These are phyloP conservation scores for Chlamydomonas applanata DNA, from an alignment of 139 green algal genomes.

Conservation along the genomic window DNA sequence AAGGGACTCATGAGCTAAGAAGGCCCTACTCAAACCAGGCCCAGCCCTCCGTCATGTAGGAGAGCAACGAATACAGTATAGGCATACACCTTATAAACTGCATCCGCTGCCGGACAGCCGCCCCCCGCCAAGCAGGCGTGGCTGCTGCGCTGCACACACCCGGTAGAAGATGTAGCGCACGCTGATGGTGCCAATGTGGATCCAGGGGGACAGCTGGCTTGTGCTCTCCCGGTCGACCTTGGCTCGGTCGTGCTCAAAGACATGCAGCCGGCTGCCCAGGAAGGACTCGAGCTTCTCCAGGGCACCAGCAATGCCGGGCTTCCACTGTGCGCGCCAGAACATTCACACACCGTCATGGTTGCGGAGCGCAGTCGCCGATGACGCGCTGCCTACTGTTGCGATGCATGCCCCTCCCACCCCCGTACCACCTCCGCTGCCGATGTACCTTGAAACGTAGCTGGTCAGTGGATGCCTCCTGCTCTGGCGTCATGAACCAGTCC, in stretches of 20 bases:
- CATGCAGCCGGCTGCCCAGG: constrained; percentile 52
- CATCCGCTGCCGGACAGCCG: too few relatives aligned
- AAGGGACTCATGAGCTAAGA: too few relatives aligned
- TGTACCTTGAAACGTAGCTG: constrained; percentile 69
- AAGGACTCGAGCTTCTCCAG: constrained; percentile 69
- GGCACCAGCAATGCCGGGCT: constrained; percentile 62
- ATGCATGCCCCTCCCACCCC: not conserved
- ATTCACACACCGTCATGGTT: not conserved
- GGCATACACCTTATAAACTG: too few relatives aligned
- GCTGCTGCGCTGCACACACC: too few relatives aligned
- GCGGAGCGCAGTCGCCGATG: not conserved
- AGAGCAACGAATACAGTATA: too few relatives aligned
- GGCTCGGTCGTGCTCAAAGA: constrained; percentile 69
- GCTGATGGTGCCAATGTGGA: constrained; percentile 87
- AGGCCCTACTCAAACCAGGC: too few relatives aligned
- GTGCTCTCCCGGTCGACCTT: constrained; percentile 82
- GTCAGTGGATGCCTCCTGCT: constrained; percentile 71
- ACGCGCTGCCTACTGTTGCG: not conserved
- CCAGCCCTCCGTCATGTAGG: too few relatives aligned
- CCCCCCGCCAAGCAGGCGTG: too few relatives aligned
- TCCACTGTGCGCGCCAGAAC: constrained; percentile 56
- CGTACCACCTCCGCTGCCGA: not conserved
- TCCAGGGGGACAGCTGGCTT: constrained; percentile 85
- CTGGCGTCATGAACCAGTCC: constrained; percentile 69
- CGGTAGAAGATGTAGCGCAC: constrained; percentile 69